Conservation (phyloP, 805 yeast genomes). For the Kazachstania psychrophila region DNA sequence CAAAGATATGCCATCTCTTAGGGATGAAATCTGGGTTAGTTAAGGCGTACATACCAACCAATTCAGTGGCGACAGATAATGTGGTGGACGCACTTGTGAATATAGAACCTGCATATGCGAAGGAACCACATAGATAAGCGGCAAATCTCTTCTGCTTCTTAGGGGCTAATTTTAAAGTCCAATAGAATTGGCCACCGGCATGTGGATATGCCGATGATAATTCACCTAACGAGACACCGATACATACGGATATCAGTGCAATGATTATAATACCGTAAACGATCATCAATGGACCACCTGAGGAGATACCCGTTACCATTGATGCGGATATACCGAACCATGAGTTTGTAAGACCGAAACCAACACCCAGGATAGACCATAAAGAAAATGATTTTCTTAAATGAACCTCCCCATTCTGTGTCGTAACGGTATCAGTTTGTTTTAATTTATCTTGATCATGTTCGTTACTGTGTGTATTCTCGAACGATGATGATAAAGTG, state of each 20-base stretch:
- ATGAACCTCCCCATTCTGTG: slow-evolving; percentile 26
- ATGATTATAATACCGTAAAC: slow-evolving; percentile 50
- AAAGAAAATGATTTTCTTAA: slow-evolving; percentile 37
- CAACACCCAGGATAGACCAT: slow-evolving; percentile 48
- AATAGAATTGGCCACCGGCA: slow-evolving; percentile 58
- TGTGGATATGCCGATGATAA: slow-evolving; percentile 49
- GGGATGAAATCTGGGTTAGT: slow-evolving; percentile 30
- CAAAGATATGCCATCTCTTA: slow-evolving; percentile 49
- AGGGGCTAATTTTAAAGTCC: slow-evolving; percentile 52
- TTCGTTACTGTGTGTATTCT: background rate
- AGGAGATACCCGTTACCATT: slow-evolving; percentile 44
- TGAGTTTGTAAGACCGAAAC: slow-evolving; percentile 53
- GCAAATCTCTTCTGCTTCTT: slow-evolving; percentile 34
- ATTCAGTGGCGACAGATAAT: slow-evolving; percentile 44
- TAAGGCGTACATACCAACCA: slow-evolving; percentile 43
- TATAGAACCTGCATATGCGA: slow-evolving; percentile 56
- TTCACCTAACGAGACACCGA: slow-evolving; percentile 47
- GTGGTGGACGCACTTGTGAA: slow-evolving; percentile 59
- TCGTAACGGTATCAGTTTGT: no score
- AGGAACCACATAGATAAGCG: slow-evolving; percentile 54
- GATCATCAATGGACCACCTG: slow-evolving; percentile 55
- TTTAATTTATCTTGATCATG: background rate
- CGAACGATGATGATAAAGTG: background rate
- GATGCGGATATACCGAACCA: slow-evolving; percentile 61
- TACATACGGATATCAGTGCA: slow-evolving; percentile 39